Conservation (phyloP, 345 rosid species). For the Heritiera fomes region DNA sequence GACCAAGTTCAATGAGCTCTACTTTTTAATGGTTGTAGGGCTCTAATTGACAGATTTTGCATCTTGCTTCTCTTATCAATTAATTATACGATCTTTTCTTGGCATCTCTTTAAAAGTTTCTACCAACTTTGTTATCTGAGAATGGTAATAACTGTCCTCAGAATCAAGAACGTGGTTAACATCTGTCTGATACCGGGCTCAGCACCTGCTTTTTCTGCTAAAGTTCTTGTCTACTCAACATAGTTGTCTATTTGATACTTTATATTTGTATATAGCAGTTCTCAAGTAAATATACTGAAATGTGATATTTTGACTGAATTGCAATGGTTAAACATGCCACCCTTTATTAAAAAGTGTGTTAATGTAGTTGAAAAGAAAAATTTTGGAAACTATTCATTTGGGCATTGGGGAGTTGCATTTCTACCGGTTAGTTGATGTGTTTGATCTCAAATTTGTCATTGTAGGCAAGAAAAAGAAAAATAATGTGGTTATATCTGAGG, state of each 20-base stretch:
- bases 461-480: slow-evolving; percentile 63
- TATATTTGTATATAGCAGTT: neutral
- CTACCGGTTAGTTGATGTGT: neutral
- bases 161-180: neutral
- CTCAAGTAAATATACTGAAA: neutral
- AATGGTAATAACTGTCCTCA: neutral
- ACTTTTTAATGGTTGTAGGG: neutral
- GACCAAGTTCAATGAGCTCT: slow-evolving; percentile 1
- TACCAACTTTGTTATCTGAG: neutral
- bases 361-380: neutral
- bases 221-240: neutral
- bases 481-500: slow-evolving; percentile 56
- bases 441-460: slow-evolving; percentile 14
- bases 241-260: neutral
- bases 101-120: neutral
- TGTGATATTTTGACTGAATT: neutral
- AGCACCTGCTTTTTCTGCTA: neutral
- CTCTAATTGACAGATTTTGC: neutral
- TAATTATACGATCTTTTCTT: neutral
- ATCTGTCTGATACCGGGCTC: neutral
- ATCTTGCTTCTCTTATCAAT: neutral
- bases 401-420: neutral
- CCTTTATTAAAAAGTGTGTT: neutral
- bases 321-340: neutral
- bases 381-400: neutral